Conservation (phyloP, 768 basidiomycete genomes). For the Chlorophyllum brunneum region DNA sequence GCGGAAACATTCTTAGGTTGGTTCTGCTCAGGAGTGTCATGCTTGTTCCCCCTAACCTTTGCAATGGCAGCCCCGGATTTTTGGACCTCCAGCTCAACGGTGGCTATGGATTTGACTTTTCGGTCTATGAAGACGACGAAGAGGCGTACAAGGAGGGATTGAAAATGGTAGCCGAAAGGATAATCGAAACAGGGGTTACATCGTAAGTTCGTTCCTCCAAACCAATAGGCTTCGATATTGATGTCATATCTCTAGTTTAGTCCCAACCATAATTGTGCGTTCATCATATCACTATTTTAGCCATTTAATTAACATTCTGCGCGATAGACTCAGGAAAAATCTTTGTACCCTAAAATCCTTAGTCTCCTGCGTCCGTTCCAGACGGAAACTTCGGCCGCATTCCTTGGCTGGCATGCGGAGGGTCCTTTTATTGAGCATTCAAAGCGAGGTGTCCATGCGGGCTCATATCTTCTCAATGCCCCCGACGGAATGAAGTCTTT, state of each 20-base stretch:
- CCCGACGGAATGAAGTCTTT: conserved; percentile 62
- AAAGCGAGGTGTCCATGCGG: conserved; percentile 84
- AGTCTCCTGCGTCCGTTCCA: conserved; percentile 66
- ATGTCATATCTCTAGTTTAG: conserved; percentile 32
- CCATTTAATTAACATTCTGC: background rate
- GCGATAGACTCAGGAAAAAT: conserved; percentile 71
- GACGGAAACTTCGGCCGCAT: conserved; percentile 57
- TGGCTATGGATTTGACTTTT: conserved; percentile 85
- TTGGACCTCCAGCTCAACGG: conserved; percentile 91
- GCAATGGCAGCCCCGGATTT: conserved; percentile 63
- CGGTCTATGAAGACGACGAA: conserved; percentile 72
- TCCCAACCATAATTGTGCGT: conserved; percentile 72
- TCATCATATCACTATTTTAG: background rate
- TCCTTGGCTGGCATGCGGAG: conserved; percentile 90
- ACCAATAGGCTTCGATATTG: conserved; percentile 12
- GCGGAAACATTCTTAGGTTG: conserved; percentile 74
- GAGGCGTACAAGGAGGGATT: conserved; percentile 65
- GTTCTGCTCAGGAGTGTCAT: conserved; percentile 7
- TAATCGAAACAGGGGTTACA: conserved; percentile 86
- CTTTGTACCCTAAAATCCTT: conserved; percentile 68
- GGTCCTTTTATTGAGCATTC: conserved; percentile 81
- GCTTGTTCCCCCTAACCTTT: background rate
- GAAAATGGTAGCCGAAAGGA: conserved; percentile 65
- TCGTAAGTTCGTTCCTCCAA: conserved; percentile 49
- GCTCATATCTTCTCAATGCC: conserved; percentile 59